A percentile compares a stretch with the other conserved stretches of the same genome.
These are phyloP conservation scores for Blumeriella jaapii DNA, from an alignment of 2,329 filamentous ascomycete species.

Conservation along the genomic window DNA sequence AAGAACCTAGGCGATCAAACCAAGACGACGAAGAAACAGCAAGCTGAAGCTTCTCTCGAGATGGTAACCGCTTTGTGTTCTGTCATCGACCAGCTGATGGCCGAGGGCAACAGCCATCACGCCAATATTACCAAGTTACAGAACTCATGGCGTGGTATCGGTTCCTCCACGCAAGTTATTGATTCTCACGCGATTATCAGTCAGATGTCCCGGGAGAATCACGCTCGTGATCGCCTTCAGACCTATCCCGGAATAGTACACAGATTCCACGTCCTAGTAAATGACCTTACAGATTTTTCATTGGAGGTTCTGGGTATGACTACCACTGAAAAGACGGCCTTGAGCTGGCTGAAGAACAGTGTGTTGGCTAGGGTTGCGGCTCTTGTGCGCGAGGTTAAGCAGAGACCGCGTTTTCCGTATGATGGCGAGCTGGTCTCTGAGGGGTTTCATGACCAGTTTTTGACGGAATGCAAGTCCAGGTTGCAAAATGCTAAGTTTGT, in stretches of 20 bases:
- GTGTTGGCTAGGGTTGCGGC: background rate
- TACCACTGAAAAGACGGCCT: background rate
- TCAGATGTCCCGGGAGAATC: background rate
- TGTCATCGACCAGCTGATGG: conserved; percentile 1
- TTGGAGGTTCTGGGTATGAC: background rate
- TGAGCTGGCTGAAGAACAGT: background rate
- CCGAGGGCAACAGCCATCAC: conserved; percentile 2
- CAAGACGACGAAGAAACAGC: too few species aligned
- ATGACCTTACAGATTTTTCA: too few species aligned
- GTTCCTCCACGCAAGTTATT: background rate
- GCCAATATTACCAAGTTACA: background rate
- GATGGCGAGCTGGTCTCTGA: background rate
- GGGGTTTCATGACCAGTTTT: background rate
- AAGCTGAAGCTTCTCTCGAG: too few species aligned
- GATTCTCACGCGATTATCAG: background rate
- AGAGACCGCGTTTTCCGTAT: background rate
- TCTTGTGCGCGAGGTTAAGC: background rate
- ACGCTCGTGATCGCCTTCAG: background rate
- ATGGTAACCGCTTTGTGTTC: background rate
- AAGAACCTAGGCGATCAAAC: too few species aligned
- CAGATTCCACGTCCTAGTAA: too few species aligned
- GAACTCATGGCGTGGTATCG: background rate
- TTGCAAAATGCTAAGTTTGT: too few species aligned
- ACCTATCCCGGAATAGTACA: too few species aligned
- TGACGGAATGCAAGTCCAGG: background rate